These are phyloP conservation scores for Agrostemma githago DNA, from an alignment of 148 eudicot species.

Conservation along the genomic window DNA sequence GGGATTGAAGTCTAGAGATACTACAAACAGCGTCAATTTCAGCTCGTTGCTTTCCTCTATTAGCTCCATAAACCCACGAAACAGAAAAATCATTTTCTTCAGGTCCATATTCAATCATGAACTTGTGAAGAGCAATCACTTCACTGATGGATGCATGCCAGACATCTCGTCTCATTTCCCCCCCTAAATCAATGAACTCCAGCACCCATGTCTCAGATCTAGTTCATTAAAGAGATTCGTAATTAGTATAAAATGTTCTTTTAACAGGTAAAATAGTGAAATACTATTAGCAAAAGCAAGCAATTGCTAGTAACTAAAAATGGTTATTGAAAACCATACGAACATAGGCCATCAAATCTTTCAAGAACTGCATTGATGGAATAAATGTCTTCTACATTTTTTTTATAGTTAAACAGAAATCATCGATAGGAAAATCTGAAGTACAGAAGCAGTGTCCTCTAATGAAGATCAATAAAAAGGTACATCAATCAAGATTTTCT, in stretches of 20 bases:
- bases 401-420: not conserved
- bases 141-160: constrained; percentile 81
- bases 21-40: constrained; percentile 43
- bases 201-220: constrained; percentile 70
- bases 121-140: constrained; percentile 65
- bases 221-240: not conserved
- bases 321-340: not conserved
- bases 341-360: constrained; percentile 3
- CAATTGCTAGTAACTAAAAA: not conserved
- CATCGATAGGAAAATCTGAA: not conserved
- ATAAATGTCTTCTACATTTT: no score
- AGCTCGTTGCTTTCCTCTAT: constrained; percentile 68
- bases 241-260: not conserved
- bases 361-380: not conserved
- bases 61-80: constrained; percentile 53
- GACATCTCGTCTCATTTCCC: constrained; percentile 88
- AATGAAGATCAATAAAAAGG: not conserved
- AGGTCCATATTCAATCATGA: constrained; percentile 71
- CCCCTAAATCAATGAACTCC: constrained; percentile 78
- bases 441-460: not conserved
- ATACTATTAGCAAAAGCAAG: not conserved
- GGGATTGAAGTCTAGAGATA: constrained; percentile 80
- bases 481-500: not conserved
- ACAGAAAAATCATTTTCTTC: constrained; percentile 50
- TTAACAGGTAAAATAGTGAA: not conserved